Conservation (phyloP, 129 eudicot species). For the Dittrichia graveolens region DNA sequence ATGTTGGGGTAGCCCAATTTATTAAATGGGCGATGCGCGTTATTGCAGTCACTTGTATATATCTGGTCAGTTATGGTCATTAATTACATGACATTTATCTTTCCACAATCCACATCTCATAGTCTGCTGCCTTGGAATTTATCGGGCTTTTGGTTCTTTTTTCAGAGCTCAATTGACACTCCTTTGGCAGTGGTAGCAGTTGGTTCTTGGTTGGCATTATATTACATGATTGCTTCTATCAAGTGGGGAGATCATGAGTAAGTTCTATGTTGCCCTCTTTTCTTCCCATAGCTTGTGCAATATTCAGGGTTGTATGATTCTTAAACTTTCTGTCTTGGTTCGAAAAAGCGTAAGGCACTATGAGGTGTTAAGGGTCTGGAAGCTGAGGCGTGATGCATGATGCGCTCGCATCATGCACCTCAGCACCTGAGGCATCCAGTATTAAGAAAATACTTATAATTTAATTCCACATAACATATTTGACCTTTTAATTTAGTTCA, state of each 20-base stretch:
- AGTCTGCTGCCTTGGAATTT: background rate
- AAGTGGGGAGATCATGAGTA: constrained; percentile 50
- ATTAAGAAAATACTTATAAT: too few species aligned
- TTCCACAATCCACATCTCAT: background rate
- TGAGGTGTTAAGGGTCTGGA: too few species aligned
- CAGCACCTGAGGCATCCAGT: too few species aligned
- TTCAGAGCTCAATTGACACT: constrained; percentile 79
- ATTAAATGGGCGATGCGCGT: constrained; percentile 88
- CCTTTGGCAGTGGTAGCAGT: constrained; percentile 69
- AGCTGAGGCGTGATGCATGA: too few species aligned
- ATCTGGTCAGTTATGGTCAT: constrained; percentile 48
- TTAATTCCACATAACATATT: too few species aligned
- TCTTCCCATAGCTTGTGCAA: too few species aligned
- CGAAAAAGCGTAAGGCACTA: too few species aligned
- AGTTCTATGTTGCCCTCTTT: constrained; percentile 29
- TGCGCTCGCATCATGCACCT: too few species aligned
- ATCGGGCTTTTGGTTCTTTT: background rate
- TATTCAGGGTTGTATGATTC: too few species aligned
- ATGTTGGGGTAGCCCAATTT: constrained; percentile 79
- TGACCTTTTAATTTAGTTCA: too few species aligned
- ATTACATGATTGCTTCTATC: constrained; percentile 37
- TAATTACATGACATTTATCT: background rate
- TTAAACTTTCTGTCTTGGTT: too few species aligned
- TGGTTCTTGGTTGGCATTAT: constrained; percentile 40
- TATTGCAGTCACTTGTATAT: constrained; percentile 65